Evolutionary conservation across 1,284 basidiomycete species (phyloP).

Genomic region (Rhodotorula sp.): DNA sequence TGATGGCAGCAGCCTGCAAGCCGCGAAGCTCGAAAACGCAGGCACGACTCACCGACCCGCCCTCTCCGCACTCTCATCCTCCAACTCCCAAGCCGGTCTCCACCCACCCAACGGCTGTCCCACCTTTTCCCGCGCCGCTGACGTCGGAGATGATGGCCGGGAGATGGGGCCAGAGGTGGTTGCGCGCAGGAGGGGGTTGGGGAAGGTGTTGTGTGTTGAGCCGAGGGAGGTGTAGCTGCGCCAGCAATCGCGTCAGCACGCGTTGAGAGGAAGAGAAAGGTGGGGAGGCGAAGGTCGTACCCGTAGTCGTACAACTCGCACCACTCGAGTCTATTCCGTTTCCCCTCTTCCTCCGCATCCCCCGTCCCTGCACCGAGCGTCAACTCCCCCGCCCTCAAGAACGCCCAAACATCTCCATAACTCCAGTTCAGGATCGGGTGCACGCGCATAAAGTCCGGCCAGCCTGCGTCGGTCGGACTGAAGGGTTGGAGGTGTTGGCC

Average conservation of each 20-base stretch:
- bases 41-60: constrained; percentile 49
- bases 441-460: constrained; percentile 86
- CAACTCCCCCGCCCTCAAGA: constrained; percentile 70
- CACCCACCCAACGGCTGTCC: constrained; percentile 47
- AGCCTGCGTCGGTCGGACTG: constrained; percentile 78
- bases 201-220: constrained; percentile 89
- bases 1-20: background rate
- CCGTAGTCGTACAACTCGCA: constrained; percentile 89
- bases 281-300: constrained; percentile 59
- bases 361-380: constrained; percentile 49
- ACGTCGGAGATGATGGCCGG: background rate
- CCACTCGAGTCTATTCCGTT: constrained; percentile 55
- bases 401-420: constrained; percentile 85
- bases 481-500: constrained; percentile 68
- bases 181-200: constrained; percentile 74
- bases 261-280: background rate
- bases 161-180: constrained; percentile 5
- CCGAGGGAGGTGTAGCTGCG: constrained; percentile 90
- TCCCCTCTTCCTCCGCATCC: background rate
- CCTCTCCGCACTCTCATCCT: constrained; percentile 73
- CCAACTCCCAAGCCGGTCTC: constrained; percentile 73
- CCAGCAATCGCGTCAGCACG: background rate
- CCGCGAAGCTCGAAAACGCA: background rate
- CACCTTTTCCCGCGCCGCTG: background rate
- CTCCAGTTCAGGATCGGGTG: constrained; percentile 96